Conservation (phyloP, 2,329 filamentous ascomycete species). For the Clonostachys sp. region DNA sequence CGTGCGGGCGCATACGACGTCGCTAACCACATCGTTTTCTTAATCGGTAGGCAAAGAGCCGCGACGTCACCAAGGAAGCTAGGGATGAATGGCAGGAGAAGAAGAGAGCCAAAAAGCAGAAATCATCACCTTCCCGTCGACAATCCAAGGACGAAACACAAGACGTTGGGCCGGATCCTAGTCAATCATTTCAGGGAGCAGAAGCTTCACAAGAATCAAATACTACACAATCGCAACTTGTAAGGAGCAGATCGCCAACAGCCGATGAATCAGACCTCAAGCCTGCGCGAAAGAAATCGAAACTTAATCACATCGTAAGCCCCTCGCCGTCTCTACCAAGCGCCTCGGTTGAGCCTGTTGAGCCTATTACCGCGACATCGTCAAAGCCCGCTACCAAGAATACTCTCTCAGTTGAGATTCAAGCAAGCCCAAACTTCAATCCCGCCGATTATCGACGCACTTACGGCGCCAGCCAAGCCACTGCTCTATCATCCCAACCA, state of each 20-base stretch:
- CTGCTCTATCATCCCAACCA: slow-evolving; percentile 20
- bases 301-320: slow-evolving; percentile 9
- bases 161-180: too few relatives aligned
- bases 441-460: slow-evolving; percentile 26
- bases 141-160: too few relatives aligned
- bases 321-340: slow-evolving; percentile 17
- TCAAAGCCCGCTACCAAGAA: slow-evolving; percentile 10
- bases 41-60: background rate
- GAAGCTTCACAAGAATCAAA: too few relatives aligned
- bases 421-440: slow-evolving; percentile 21
- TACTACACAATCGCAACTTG: too few relatives aligned
- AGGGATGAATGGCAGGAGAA: slow-evolving; percentile 23
- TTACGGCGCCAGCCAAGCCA: slow-evolving; percentile 9
- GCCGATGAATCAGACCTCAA: background rate
- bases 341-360: slow-evolving; percentile 19
- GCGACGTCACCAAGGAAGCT: slow-evolving; percentile 21
- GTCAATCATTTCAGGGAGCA: too few relatives aligned
- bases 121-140: too few relatives aligned
- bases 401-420: slow-evolving; percentile 20
- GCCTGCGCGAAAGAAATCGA: background rate
- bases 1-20: too few relatives aligned
- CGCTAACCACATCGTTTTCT: too few relatives aligned
- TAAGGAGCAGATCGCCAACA: background rate
- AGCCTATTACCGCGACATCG: slow-evolving; percentile 19
- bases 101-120: slow-evolving; percentile 2